phyloP scores from a whole-genome alignment of 148 eudicot genomes.

The Suaeda aralocaspica region DNA sequence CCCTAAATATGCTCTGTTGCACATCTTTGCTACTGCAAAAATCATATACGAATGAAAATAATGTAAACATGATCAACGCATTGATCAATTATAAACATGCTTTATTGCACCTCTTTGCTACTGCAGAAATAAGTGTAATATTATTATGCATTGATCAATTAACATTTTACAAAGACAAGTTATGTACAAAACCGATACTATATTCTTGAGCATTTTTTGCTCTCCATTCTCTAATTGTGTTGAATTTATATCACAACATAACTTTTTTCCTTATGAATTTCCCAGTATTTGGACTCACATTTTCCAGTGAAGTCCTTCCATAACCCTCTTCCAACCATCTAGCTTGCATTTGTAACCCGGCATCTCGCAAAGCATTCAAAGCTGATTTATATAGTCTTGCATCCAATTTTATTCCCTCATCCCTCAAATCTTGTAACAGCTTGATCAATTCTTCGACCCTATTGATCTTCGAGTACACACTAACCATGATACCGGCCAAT shows the following conservation, averaged over 20 bases:
- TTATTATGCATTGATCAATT: slow-evolving; percentile 17
- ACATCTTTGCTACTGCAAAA: too few relatives aligned
- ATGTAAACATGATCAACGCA: too few relatives aligned
- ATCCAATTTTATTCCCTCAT: slow-evolving; percentile 56
- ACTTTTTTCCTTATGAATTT: slow-evolving; percentile 9
- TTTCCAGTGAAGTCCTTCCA: slow-evolving; percentile 10
- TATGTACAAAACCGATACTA: slow-evolving; percentile 19
- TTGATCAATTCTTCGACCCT: slow-evolving; percentile 64
- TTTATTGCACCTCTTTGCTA: too few relatives aligned
- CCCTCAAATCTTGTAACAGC: slow-evolving; percentile 68
- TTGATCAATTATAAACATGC: too few relatives aligned
- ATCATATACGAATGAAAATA: too few relatives aligned
- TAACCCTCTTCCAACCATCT: slow-evolving; percentile 62
- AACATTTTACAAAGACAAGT: slow-evolving; percentile 19
- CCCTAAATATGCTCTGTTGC: too few relatives aligned
- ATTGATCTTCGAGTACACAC: slow-evolving; percentile 67
- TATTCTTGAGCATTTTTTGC: background rate
- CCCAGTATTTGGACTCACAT: slow-evolving; percentile 1
- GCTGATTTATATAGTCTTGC: slow-evolving; percentile 71
- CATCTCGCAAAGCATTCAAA: slow-evolving; percentile 71
- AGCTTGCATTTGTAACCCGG: slow-evolving; percentile 62
- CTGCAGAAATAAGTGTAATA: too few relatives aligned
- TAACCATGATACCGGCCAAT: slow-evolving; percentile 89
- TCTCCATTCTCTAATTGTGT: background rate
- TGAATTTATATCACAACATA: background rate